Percentiles rank a stretch among this genome's conserved stretches.
phyloP scores from a whole-genome alignment of 2,329 filamentous ascomycete species.

The Alternaria rosae region DNA sequence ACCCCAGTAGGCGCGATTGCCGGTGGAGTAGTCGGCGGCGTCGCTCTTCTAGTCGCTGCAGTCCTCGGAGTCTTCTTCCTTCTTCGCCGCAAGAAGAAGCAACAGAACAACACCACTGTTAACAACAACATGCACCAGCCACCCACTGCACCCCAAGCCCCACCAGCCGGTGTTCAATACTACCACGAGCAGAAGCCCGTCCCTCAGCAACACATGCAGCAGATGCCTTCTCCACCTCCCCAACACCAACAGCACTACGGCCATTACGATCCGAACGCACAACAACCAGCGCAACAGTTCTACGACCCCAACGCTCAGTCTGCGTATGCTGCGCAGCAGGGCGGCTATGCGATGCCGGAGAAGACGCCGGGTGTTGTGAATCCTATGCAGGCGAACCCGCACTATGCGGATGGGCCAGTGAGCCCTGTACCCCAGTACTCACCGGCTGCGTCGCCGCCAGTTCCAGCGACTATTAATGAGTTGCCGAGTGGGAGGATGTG shows the following conservation, averaged over 20 bases:
- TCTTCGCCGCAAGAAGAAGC: constrained; percentile 17
- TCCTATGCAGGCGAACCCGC: constrained; percentile 1
- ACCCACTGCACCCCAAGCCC: neutral
- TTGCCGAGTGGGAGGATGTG: constrained; percentile 16
- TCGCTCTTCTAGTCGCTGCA: constrained; percentile 20
- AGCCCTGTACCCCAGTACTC: constrained; percentile 23
- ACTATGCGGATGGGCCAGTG: constrained; percentile 11
- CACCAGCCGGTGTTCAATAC: constrained; percentile 10
- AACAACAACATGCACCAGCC: neutral
- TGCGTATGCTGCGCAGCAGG: constrained; percentile 7
- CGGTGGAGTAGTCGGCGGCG: constrained; percentile 28
- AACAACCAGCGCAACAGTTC: constrained; percentile 2
- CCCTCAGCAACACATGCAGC: constrained; percentile 11
- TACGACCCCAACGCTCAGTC: constrained; percentile 14
- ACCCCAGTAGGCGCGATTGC: constrained; percentile 26
- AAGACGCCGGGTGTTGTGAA: constrained; percentile 9
- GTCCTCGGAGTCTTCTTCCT: constrained; percentile 20
- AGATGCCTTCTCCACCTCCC: constrained; percentile 4
- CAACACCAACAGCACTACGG: constrained; percentile 5
- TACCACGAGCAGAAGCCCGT: constrained; percentile 12
- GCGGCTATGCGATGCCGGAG: constrained; percentile 5
- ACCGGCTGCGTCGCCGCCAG: neutral
- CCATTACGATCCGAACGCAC: constrained; percentile 10
- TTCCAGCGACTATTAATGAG: constrained; percentile 14
- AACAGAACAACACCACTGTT: neutral